phyloP scores from a whole-genome alignment of 1,284 basidiomycete species.

The Moesziomyces sp. region DNA sequence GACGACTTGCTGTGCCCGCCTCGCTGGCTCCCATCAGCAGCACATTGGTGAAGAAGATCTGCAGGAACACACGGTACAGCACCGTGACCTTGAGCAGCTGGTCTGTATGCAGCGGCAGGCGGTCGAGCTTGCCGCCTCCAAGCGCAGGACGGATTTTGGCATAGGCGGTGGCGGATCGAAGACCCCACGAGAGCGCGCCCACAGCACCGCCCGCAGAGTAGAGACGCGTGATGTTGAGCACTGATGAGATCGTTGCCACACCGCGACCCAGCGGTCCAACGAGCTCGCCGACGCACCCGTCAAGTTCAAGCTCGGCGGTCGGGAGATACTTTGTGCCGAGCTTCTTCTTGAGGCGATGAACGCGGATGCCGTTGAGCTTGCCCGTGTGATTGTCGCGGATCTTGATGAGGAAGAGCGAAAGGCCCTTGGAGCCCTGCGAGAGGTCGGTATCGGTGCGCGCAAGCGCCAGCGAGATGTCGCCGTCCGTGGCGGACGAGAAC shows the following conservation, averaged over 20 bases:
- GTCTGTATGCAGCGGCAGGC: constrained; percentile 53
- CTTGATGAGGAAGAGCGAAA: constrained; percentile 73
- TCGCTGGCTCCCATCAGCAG: constrained; percentile 85
- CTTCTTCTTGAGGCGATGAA: constrained; percentile 81
- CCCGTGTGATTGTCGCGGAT: constrained; percentile 35
- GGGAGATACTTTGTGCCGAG: constrained; percentile 80
- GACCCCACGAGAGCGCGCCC: constrained; percentile 42
- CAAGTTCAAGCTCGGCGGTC: constrained; percentile 79
- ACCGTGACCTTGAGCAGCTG: constrained; percentile 72
- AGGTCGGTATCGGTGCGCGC: constrained; percentile 73
- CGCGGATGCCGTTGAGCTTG: constrained; percentile 76
- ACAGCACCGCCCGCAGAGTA: constrained; percentile 46
- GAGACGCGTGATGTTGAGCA: constrained; percentile 73
- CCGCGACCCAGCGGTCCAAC: constrained; percentile 76
- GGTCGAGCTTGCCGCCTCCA: constrained; percentile 75
- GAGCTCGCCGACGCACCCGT: constrained; percentile 75
- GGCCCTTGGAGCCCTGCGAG: constrained; percentile 68
- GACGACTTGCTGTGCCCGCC: constrained; percentile 94
- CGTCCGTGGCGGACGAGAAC: constrained; percentile 85
- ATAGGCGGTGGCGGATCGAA: constrained; percentile 42
- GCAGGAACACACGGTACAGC: constrained; percentile 73
- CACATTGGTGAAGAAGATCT: constrained; percentile 93
- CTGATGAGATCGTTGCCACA: constrained; percentile 76
- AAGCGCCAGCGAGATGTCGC: constrained; percentile 77
- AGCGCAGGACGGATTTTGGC: constrained; percentile 70